Evolutionary conservation across 768 basidiomycete genomes (phyloP).

Genomic region (Mycena maculata): DNA sequence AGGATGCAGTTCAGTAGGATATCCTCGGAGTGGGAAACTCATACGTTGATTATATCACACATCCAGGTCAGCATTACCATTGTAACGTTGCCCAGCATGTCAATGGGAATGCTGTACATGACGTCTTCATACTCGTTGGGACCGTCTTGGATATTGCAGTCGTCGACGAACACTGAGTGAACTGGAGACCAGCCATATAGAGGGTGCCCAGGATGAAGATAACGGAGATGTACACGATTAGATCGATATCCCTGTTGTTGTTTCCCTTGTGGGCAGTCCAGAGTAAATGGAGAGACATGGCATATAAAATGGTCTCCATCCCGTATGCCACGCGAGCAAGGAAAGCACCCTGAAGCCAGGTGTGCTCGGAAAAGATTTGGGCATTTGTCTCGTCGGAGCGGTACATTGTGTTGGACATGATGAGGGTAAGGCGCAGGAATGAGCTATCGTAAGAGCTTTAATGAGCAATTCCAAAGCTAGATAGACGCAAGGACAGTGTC

Average conservation of each 20-base stretch:
- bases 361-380: conserved; percentile 32
- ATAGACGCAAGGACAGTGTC: too few species aligned
- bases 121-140: conserved; percentile 39
- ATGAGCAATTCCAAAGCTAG: too few species aligned
- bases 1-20: background rate
- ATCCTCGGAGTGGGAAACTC: background rate
- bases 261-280: background rate
- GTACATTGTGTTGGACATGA: too few species aligned
- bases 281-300: conserved; percentile 19
- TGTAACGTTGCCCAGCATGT: conserved; percentile 32
- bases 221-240: conserved; percentile 14
- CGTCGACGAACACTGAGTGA: conserved; percentile 45
- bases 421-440: too few species aligned
- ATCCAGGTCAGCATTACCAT: conserved; percentile 36
- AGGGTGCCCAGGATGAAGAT: conserved; percentile 33
- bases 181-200: conserved; percentile 32
- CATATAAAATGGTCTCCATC: conserved; percentile 16
- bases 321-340: conserved; percentile 29
- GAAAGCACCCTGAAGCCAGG: conserved; percentile 32
- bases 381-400: too few species aligned
- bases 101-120: conserved; percentile 35
- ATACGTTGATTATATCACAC: conserved; percentile 36
- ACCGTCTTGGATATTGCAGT: conserved; percentile 46
- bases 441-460: too few species aligned
- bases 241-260: background rate